These are phyloP conservation scores for Kwoniella europaea DNA, from an alignment of 768 basidiomycete species.

Conservation along the genomic window DNA sequence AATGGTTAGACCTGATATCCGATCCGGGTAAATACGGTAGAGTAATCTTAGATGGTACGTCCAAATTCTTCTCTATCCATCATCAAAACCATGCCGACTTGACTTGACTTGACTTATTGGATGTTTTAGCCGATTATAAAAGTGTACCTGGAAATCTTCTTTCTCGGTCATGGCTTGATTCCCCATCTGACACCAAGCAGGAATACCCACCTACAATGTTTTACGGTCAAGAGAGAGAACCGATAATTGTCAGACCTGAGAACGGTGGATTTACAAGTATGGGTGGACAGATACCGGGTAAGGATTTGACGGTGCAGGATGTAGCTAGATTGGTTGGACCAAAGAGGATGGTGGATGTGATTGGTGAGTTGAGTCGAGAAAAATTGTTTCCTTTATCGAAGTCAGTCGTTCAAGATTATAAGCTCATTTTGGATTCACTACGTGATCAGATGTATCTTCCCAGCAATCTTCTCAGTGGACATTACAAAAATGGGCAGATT, in stretches of 20 bases:
- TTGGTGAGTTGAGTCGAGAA: conserved; percentile 64
- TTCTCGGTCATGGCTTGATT: conserved; percentile 45
- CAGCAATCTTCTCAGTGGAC: conserved; percentile 89
- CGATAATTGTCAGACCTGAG: conserved; percentile 72
- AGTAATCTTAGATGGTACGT: conserved; percentile 47
- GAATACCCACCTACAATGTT: conserved; percentile 35
- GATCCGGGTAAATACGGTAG: conserved; percentile 51
- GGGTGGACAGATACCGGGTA: conserved; percentile 85
- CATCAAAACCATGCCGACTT: neutral
- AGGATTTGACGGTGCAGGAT: conserved; percentile 74
- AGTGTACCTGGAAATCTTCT: conserved; percentile 31
- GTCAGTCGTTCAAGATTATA: too few species aligned
- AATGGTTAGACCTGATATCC: conserved; percentile 53
- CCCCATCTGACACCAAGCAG: conserved; percentile 4
- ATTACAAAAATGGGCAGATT: conserved; percentile 85
- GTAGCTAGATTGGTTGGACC: conserved; percentile 80
- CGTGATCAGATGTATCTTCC: conserved; percentile 72
- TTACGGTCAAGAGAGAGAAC: conserved; percentile 63
- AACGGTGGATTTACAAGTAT: conserved; percentile 69
- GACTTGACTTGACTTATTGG: neutral
- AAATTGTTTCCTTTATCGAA: too few species aligned
- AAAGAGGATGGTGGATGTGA: conserved; percentile 83
- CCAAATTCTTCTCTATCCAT: neutral
- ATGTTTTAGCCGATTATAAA: conserved; percentile 29
- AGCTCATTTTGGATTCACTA: too few species aligned